Evolutionary conservation across 352 stramenopile genomes (phyloP), one percentile per base, ranked within the genome.

Genomic region (Phytophthora nicotianae): DNA sequence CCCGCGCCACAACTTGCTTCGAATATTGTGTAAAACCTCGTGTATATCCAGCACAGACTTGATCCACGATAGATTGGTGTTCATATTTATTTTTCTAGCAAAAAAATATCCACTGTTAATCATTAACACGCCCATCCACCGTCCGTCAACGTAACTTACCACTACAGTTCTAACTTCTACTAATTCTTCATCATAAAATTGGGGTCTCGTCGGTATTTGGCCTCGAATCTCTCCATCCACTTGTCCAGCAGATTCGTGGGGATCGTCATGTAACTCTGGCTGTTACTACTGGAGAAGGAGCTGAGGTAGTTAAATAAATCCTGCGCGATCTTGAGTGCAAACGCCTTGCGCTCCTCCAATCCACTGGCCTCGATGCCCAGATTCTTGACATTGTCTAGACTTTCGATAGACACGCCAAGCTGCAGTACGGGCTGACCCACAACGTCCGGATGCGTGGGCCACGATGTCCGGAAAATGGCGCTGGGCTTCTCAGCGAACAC

Each of bases 291-390:
- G 2, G 82, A 89, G 74, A 97, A 98, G 51, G 81, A 95, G 65
- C 80, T 86, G 79, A 98, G 93, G 69, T 90, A 98, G 65, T 95
- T 95, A 73, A 96, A 98, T 68, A 98, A 68, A 68, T 98, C 90
- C 60, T 90, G 73, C 4, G 90, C 91, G 70, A 98, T 97, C 68
- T 97, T 97, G 60, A 95, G 87, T 19, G 90, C 91, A 38, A 97
- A 93, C 29, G 83, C 72, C 51, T 90, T 89, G 63, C 87, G 80
- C 59, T 90, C 79, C 37, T 76, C 73, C 24, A 86, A 48, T 16
- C 82, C 82, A 27, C 79, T 85, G 46, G 71, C 75, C 47, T 88
- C 77, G 43, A 91, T 91, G 38, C 82, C 82, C 57, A 91, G 59
- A 46, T 91, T 91, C 62, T 86, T 85, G 21, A 91, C 77, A 58